Evolutionary conservation across 495 filamentous ascomycete genomes (phyloP).

Genomic region (Xylaria palmicola): DNA sequence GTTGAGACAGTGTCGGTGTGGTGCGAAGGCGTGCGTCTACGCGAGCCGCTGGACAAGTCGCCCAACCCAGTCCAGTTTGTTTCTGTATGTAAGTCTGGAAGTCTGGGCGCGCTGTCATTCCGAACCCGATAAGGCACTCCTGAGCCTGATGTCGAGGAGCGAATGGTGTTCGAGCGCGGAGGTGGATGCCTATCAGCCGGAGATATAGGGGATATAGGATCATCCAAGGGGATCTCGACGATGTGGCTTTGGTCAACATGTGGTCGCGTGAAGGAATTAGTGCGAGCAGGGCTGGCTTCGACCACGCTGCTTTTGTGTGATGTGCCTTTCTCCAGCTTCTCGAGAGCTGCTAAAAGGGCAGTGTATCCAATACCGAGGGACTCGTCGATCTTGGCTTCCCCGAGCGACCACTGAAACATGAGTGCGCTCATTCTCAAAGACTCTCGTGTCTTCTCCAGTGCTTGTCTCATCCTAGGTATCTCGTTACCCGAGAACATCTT

Average conservation of each 20-base stretch:
- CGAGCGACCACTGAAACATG: slow-evolving; percentile 47
- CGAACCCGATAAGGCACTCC: not conserved
- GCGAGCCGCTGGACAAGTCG: not conserved
- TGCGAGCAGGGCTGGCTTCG: not conserved
- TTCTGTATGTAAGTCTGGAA: slow-evolving; percentile 5
- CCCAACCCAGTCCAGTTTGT: not conserved
- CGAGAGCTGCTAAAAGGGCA: slow-evolving; percentile 46
- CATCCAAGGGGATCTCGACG: slow-evolving; percentile 7
- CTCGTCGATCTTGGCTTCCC: slow-evolving; percentile 39
- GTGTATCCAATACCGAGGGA: slow-evolving; percentile 48
- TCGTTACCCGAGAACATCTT: slow-evolving; percentile 44
- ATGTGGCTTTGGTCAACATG: not conserved
- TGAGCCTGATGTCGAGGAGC: slow-evolving; percentile 2
- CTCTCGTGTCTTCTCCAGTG: slow-evolving; percentile 38
- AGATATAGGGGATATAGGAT: not conserved
- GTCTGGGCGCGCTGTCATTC: not conserved
- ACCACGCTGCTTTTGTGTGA: not conserved
- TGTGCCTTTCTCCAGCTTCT: slow-evolving; percentile 22
- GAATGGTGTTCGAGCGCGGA: slow-evolving; percentile 1
- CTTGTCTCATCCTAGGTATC: slow-evolving; percentile 40
- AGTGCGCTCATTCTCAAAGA: slow-evolving; percentile 43
- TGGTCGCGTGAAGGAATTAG: not conserved
- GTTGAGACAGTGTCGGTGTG: slow-evolving; percentile 12
- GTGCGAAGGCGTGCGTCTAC: slow-evolving; percentile 1
- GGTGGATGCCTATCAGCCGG: not conserved